A percentile compares a stretch with the other conserved stretches of the same genome.
Evolutionary conservation across 768 basidiomycete species (phyloP).

Genomic region (Leccinum ochraceum): DNA sequence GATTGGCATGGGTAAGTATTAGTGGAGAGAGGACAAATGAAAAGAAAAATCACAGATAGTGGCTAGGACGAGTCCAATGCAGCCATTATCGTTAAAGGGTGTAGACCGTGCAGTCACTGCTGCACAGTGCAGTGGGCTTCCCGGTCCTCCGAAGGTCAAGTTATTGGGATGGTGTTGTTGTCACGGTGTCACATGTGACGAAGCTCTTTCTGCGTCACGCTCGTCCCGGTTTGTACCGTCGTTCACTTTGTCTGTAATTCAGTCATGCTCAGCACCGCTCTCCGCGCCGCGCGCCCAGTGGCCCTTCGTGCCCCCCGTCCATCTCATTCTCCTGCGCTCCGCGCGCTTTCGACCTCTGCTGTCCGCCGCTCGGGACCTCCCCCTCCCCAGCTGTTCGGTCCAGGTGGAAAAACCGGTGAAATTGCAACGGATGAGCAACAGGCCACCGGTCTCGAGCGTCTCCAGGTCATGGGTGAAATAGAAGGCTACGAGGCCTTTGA

Average conservation of each 20-base stretch:
- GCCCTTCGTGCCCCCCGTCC: constrained; percentile 23
- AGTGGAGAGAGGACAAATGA: too few species aligned
- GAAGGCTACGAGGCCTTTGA: constrained; percentile 92
- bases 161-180: too few species aligned
- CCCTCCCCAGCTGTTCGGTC: constrained; percentile 67
- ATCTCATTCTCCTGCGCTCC: constrained; percentile 35
- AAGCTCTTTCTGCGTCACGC: constrained; percentile 26
- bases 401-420: constrained; percentile 70
- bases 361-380: constrained; percentile 58
- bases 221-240: constrained; percentile 29
- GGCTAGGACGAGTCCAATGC: too few species aligned
- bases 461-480: constrained; percentile 87
- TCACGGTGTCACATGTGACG: constrained; percentile 29
- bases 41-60: too few species aligned
- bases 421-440: constrained; percentile 87
- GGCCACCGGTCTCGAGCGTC: constrained; percentile 94
- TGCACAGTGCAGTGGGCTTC: too few species aligned
- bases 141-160: too few species aligned
- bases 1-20: too few species aligned
- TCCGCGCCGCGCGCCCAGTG: constrained; percentile 31
- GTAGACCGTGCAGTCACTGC: neutral
- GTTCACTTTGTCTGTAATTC: constrained; percentile 12
- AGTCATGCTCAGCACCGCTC: constrained; percentile 29
- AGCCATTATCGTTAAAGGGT: neutral
- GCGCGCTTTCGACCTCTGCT: constrained; percentile 61